A percentile compares a stretch with the other conserved stretches of the same genome.
Evolutionary conservation across 1,284 basidiomycete species (phyloP).

Genomic region (Tausonia pullulans): DNA sequence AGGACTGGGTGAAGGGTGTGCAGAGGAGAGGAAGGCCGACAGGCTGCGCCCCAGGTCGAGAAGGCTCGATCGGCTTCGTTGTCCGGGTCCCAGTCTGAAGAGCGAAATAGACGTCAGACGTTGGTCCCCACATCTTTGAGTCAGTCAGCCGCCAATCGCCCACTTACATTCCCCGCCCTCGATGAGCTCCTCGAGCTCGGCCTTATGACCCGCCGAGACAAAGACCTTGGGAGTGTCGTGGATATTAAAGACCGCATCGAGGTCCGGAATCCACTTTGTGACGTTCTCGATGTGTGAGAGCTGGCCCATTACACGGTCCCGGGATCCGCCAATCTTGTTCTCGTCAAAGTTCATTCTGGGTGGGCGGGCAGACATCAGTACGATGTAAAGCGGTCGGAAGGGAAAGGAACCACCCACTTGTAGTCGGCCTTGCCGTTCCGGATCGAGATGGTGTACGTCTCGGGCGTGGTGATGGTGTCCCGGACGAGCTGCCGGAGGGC

Average conservation of each 20-base stretch:
- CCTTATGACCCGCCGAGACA: slow-evolving; percentile 39
- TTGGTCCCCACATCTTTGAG: slow-evolving; percentile 5
- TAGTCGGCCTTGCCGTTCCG: slow-evolving; percentile 18
- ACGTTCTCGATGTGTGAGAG: slow-evolving; percentile 26
- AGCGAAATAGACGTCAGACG: background rate
- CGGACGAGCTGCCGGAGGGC: background rate
- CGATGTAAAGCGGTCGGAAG: slow-evolving; percentile 15
- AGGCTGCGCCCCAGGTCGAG: slow-evolving; percentile 24
- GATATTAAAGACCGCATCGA: slow-evolving; percentile 27
- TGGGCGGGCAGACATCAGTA: slow-evolving; percentile 30
- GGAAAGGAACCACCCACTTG: background rate
- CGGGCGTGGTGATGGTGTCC: slow-evolving; percentile 9
- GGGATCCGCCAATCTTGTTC: slow-evolving; percentile 21
- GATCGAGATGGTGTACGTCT: slow-evolving; percentile 24
- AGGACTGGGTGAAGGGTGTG: slow-evolving; percentile 5
- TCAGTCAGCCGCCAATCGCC: background rate
- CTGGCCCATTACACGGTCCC: slow-evolving; percentile 29
- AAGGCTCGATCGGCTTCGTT: slow-evolving; percentile 24
- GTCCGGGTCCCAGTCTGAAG: slow-evolving; percentile 20
- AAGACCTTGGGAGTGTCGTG: slow-evolving; percentile 39
- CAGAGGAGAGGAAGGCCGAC: slow-evolving; percentile 19
- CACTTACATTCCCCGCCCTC: slow-evolving; percentile 38
- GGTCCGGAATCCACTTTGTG: slow-evolving; percentile 27
- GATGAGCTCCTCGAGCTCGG: slow-evolving; percentile 37
- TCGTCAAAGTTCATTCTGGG: slow-evolving; percentile 20